Conservation (phyloP, 2,329 filamentous ascomycete species). For the Moelleriella libera region DNA sequence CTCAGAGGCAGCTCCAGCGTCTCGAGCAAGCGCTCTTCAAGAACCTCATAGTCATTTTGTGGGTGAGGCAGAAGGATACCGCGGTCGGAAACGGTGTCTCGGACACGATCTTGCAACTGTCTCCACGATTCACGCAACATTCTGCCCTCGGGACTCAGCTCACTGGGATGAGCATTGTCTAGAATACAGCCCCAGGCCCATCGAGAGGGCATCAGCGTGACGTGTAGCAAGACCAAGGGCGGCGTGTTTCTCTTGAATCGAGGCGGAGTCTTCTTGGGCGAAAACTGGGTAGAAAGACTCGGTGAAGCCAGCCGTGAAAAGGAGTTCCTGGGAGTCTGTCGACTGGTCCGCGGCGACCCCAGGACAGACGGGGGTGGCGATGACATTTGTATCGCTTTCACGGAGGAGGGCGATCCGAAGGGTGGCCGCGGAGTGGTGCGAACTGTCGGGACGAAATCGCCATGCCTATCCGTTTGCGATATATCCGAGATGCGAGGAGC, state of each 20-base stretch:
- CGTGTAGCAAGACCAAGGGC: conserved; percentile 64
- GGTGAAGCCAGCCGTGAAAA: conserved; percentile 45
- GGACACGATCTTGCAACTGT: conserved; percentile 53
- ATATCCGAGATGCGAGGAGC: conserved; percentile 35
- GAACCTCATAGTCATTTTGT: conserved; percentile 63
- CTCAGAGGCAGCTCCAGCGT: conserved; percentile 54
- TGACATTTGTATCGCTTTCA: conserved; percentile 58
- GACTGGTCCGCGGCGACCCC: conserved; percentile 40
- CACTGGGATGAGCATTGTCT: conserved; percentile 23
- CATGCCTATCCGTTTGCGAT: conserved; percentile 29
- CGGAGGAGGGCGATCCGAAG: conserved; percentile 56
- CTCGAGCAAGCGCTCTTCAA: conserved; percentile 66
- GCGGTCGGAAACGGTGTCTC: conserved; percentile 58
- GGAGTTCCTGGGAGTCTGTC: conserved; percentile 30
- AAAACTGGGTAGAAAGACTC: conserved; percentile 33
- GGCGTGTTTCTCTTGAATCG: conserved; percentile 42
- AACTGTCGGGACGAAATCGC: conserved; percentile 37
- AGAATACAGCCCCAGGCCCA: conserved; percentile 49
- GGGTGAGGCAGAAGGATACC: conserved; percentile 67
- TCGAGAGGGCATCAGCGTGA: conserved; percentile 58
- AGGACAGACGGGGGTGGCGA: conserved; percentile 46
- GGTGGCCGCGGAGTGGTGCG: conserved; percentile 46
- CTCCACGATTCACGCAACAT: conserved; percentile 49
- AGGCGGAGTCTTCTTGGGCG: conserved; percentile 42
- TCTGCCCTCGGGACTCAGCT: conserved; percentile 32